A percentile compares a stretch with the other conserved stretches of the same genome.
Evolutionary conservation across 805 yeast genomes (phyloP).

Genomic region (Pichia exigua): DNA sequence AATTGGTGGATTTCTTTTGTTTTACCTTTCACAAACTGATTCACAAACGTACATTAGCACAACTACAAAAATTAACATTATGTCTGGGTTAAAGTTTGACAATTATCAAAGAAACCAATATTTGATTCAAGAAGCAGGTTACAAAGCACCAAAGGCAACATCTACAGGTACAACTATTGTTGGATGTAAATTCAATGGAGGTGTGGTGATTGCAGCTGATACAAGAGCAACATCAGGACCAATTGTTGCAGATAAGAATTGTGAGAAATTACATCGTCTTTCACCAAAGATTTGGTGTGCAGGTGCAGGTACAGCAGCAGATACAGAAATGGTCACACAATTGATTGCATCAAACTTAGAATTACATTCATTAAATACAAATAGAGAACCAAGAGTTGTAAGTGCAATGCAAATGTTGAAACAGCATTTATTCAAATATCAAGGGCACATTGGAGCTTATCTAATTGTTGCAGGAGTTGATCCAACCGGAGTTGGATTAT

Average conservation of each 20-base stretch:
- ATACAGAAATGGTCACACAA: slow-evolving; percentile 96
- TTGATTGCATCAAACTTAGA: slow-evolving; percentile 86
- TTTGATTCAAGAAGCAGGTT: slow-evolving; percentile 59
- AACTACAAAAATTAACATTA: slow-evolving; percentile 19
- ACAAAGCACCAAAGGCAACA: slow-evolving; percentile 77
- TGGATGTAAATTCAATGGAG: slow-evolving; percentile 87
- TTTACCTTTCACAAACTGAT: background rate
- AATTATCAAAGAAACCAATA: slow-evolving; percentile 84
- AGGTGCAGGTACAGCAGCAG: slow-evolving; percentile 99
- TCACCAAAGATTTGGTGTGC: slow-evolving; percentile 98
- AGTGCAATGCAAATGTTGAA: slow-evolving; percentile 88
- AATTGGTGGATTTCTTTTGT: background rate
- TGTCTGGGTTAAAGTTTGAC: slow-evolving; percentile 91
- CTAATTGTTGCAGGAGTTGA: slow-evolving; percentile 97
- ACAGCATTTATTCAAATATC: slow-evolving; percentile 93
- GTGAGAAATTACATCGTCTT: slow-evolving; percentile 87
- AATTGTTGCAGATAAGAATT: slow-evolving; percentile 96
- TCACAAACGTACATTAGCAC: background rate
- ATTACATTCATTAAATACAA: slow-evolving; percentile 75
- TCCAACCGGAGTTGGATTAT: slow-evolving; percentile 90
- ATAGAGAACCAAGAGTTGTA: slow-evolving; percentile 86
- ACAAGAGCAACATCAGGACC: slow-evolving; percentile 96
- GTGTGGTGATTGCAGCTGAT: slow-evolving; percentile 97
- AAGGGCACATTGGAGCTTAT: slow-evolving; percentile 96
- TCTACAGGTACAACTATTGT: slow-evolving; percentile 99